Percentiles rank a stretch among this genome's conserved stretches.
These are phyloP conservation scores for Lactarius pseudohatsudake DNA, from an alignment of 768 basidiomycete species.

Conservation along the genomic window DNA sequence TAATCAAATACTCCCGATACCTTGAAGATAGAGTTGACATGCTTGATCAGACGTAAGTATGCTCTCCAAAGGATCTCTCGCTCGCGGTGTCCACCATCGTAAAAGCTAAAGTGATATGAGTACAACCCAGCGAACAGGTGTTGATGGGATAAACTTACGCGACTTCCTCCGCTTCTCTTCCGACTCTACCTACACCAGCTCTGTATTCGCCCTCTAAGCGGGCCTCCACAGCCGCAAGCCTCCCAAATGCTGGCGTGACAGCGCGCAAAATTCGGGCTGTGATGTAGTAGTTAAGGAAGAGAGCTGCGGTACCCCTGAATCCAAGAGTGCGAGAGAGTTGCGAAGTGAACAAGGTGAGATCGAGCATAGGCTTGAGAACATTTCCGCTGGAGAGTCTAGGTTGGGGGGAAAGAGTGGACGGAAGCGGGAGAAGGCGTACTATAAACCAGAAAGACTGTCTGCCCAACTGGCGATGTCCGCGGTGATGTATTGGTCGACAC, in stretches of 20 bases:
- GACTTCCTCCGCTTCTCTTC: constrained; percentile 88
- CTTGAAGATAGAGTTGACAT: constrained; percentile 92
- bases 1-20: constrained; percentile 35
- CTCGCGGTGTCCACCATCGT: constrained; percentile 84
- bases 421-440: constrained; percentile 53
- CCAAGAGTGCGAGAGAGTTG: constrained; percentile 89
- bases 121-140: background rate
- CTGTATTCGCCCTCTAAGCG: constrained; percentile 90
- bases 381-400: constrained; percentile 63
- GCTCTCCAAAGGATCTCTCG: constrained; percentile 75
- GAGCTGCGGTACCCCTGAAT: constrained; percentile 72
- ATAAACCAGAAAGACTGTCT: constrained; percentile 79
- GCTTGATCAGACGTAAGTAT: constrained; percentile 78
- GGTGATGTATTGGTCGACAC: constrained; percentile 90
- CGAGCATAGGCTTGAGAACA: constrained; percentile 87
- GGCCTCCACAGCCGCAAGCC: constrained; percentile 84
- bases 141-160: constrained; percentile 53
- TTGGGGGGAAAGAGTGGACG: background rate
- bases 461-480: constrained; percentile 90
- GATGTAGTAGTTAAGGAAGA: constrained; percentile 83
- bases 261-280: constrained; percentile 80
- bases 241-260: constrained; percentile 91
- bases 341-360: constrained; percentile 87
- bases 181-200: constrained; percentile 80
- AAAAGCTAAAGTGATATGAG: constrained; percentile 59